These are phyloP conservation scores for Sarocladium kiliense DNA, from an alignment of 2,329 filamentous ascomycete species.

Conservation along the genomic window DNA sequence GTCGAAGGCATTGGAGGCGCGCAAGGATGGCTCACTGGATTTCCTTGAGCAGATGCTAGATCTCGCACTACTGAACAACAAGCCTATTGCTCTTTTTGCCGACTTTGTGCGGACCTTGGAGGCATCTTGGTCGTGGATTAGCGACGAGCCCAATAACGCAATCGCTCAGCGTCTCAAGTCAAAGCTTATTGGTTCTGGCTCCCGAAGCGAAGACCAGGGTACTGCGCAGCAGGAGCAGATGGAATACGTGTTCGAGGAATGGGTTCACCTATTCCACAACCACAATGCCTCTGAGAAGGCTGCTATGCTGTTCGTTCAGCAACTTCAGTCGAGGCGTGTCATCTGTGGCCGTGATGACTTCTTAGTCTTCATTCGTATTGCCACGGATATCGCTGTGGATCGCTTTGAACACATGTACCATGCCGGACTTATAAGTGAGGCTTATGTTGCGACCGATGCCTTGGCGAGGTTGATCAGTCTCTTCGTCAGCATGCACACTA, in stretches of 20 bases:
- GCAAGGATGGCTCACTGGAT: conserved; percentile 67
- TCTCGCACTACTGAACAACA: conserved; percentile 70
- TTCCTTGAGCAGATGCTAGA: conserved; percentile 79
- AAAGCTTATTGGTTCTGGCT: conserved; percentile 43
- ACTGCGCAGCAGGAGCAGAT: conserved; percentile 67
- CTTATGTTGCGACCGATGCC: conserved; percentile 65
- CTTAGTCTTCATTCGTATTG: conserved; percentile 71
- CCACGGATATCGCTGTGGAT: conserved; percentile 73
- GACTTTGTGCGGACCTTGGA: conserved; percentile 83
- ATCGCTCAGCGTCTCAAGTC: conserved; percentile 67
- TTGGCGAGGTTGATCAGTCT: conserved; percentile 74
- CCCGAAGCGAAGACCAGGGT: conserved; percentile 24
- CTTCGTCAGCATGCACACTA: conserved; percentile 65
- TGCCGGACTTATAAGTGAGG: conserved; percentile 53
- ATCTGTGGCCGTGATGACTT: conserved; percentile 73
- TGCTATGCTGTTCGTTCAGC: conserved; percentile 71
- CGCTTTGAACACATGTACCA: conserved; percentile 70
- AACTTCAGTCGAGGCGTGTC: conserved; percentile 70
- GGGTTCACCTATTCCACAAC: conserved; percentile 78
- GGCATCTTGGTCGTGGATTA: conserved; percentile 75
- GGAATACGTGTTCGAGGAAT: conserved; percentile 95
- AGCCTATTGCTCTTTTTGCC: conserved; percentile 71
- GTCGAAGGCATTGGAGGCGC: conserved; percentile 65
- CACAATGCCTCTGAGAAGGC: conserved; percentile 70
- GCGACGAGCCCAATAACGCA: conserved; percentile 61